These are phyloP conservation scores for Populus tomentosa DNA, from an alignment of 441 rosid genomes.

Conservation along the genomic window DNA sequence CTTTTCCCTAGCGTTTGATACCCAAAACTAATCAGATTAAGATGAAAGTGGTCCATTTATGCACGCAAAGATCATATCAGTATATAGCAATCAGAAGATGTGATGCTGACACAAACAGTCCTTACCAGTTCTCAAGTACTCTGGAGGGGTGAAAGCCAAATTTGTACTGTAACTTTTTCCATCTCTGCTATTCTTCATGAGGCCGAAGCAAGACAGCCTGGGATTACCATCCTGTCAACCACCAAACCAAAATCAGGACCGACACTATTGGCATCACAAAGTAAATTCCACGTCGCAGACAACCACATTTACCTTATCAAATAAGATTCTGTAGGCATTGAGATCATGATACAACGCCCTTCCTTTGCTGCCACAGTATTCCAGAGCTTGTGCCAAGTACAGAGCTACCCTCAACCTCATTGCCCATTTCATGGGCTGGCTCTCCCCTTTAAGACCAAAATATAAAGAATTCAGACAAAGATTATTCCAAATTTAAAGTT, in stretches of 20 bases:
- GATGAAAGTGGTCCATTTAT: neutral
- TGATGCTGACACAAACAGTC: neutral
- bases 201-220: conserved; percentile 52
- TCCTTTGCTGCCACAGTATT: conserved; percentile 80
- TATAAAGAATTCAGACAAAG: neutral
- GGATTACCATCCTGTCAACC: conserved; percentile 54
- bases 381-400: conserved; percentile 85
- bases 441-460: conserved; percentile 62
- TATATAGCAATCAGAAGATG: neutral
- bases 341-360: conserved; percentile 94
- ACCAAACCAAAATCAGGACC: conserved; percentile 9
- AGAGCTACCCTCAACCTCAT: conserved; percentile 27
- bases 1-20: neutral
- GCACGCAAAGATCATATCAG: neutral
- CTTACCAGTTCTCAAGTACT: conserved; percentile 86
- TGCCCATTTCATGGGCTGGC: conserved; percentile 93
- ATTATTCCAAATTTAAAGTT: neutral
- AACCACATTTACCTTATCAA: conserved; percentile 59
- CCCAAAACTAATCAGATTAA: neutral
- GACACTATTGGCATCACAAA: conserved; percentile 4
- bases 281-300: neutral
- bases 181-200: conserved; percentile 93
- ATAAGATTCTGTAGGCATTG: conserved; percentile 88
- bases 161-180: conserved; percentile 97
- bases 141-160: conserved; percentile 97